A percentile compares a stretch with the other conserved stretches of the same genome.
These are phyloP conservation scores for Pseudozyma thailandica DNA, from an alignment of 1,284 basidiomycete species.

Conservation along the genomic window DNA sequence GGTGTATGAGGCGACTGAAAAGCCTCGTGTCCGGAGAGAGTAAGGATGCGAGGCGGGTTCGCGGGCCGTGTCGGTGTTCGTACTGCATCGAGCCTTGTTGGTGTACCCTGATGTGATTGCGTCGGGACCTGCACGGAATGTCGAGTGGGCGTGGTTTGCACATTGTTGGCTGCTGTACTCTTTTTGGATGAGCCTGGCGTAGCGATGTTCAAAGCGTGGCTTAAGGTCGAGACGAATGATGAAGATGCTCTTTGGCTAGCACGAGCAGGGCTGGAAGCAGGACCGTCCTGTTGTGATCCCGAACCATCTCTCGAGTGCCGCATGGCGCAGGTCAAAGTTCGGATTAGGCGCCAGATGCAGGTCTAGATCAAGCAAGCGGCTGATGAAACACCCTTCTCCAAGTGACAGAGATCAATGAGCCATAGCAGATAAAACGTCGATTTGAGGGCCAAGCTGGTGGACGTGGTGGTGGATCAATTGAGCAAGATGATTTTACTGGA, in stretches of 20 bases:
- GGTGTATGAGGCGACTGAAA: conserved; percentile 14
- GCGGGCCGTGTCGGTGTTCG: conserved; percentile 5
- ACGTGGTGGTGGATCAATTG: too few relatives aligned
- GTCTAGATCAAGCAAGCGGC: background rate
- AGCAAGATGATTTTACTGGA: too few relatives aligned
- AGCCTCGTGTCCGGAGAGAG: conserved; percentile 23
- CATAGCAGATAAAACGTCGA: too few relatives aligned
- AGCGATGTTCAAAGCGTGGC: conserved; percentile 34
- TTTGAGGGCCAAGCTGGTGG: too few relatives aligned
- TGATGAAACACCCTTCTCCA: too few relatives aligned
- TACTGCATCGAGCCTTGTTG: background rate
- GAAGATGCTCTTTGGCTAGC: conserved; percentile 1
- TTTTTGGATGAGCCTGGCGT: conserved; percentile 11
- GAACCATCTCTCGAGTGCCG: conserved; percentile 3
- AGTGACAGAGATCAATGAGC: too few relatives aligned
- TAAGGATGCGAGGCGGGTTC: conserved; percentile 4
- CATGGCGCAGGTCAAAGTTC: conserved; percentile 10
- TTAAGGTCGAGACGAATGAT: conserved; percentile 30
- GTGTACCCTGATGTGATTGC: background rate
- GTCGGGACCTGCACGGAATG: background rate
- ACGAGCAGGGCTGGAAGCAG: background rate
- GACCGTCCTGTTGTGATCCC: background rate
- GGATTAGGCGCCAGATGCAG: background rate
- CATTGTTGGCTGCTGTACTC: background rate
- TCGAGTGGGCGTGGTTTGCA: background rate